phyloP scores from a whole-genome alignment of 2,329 filamentous ascomycete genomes.

The Aspergillus aculeatinus region DNA sequence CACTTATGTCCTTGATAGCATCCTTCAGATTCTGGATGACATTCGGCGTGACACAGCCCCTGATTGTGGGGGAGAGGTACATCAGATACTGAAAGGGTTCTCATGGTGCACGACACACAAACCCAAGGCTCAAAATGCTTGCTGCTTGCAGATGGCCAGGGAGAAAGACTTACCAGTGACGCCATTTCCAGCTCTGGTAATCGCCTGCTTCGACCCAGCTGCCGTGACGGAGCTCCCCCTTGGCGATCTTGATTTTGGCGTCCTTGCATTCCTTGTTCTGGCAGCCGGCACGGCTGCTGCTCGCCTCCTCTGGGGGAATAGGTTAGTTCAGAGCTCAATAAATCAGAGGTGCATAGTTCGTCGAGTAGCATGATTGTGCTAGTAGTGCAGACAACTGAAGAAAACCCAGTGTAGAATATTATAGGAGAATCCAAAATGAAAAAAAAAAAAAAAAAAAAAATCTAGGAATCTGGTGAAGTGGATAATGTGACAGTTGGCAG shows the following conservation, averaged over 20 bases:
- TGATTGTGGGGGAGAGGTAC: background rate
- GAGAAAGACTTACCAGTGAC: conserved; percentile 70
- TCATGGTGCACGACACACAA: background rate
- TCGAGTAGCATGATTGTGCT: background rate
- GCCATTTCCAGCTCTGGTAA: conserved; percentile 70
- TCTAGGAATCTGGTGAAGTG: too few species aligned
- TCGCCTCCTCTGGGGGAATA: conserved; percentile 59
- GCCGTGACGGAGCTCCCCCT: conserved; percentile 77
- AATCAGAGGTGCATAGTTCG: background rate
- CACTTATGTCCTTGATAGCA: conserved; percentile 44
- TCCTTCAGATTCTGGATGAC: conserved; percentile 65
- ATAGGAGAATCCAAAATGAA: too few species aligned
- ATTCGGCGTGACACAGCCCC: conserved; percentile 84
- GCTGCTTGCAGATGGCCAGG: background rate
- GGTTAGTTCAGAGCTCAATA: background rate
- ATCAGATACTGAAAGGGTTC: background rate
- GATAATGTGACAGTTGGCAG: conserved; percentile 1
- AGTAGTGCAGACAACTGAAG: background rate
- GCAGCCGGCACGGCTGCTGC: conserved; percentile 71
- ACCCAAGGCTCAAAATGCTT: too few species aligned
- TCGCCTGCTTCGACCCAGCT: conserved; percentile 64
- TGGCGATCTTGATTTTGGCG: conserved; percentile 66
- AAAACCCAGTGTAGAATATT: background rate
- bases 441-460: too few species aligned
- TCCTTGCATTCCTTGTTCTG: conserved; percentile 72